Evolutionary conservation across 495 filamentous ascomycete species (phyloP).

Genomic region (Hypoxylon intermedium): DNA sequence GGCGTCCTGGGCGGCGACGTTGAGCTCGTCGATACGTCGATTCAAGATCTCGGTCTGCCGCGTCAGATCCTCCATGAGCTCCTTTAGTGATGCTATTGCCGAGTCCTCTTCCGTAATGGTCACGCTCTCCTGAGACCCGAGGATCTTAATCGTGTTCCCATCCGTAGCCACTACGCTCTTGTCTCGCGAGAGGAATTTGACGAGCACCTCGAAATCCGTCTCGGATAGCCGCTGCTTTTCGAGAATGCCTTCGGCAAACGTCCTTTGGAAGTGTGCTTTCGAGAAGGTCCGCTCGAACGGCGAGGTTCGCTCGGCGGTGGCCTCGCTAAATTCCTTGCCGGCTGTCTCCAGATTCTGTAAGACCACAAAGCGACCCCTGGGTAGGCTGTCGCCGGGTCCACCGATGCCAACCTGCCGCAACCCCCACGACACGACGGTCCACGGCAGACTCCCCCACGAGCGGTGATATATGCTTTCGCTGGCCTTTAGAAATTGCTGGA

Average conservation of each 20-base stretch:
- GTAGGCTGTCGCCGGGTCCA: conserved; percentile 58
- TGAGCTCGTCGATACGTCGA: conserved; percentile 63
- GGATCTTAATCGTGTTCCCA: conserved; percentile 78
- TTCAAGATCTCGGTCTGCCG: conserved; percentile 62
- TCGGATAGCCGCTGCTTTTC: conserved; percentile 63
- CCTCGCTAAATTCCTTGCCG: conserved; percentile 55
- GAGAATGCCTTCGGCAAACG: conserved; percentile 62
- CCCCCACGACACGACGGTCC: conserved; percentile 75
- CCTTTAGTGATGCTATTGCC: conserved; percentile 79
- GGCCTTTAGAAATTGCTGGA: conserved; percentile 65
- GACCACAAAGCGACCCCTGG: conserved; percentile 62
- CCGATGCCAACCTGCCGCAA: conserved; percentile 71
- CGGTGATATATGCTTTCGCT: conserved; percentile 69
- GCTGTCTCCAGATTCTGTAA: conserved; percentile 64
- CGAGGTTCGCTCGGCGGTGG: conserved; percentile 54
- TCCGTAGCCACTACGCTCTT: conserved; percentile 68
- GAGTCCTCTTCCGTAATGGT: conserved; percentile 76
- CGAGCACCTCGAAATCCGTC: conserved; percentile 70
- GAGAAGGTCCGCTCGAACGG: conserved; percentile 72
- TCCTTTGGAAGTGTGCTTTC: conserved; percentile 65
- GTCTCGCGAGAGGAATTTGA: conserved; percentile 77
- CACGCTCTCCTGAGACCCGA: conserved; percentile 46
- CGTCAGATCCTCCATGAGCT: conserved; percentile 66
- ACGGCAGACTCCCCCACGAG: conserved; percentile 54
- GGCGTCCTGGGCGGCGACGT: conserved; percentile 68